phyloP scores from a whole-genome alignment of 108 stramenopile genomes.

The Parietichytrium sp. region DNA sequence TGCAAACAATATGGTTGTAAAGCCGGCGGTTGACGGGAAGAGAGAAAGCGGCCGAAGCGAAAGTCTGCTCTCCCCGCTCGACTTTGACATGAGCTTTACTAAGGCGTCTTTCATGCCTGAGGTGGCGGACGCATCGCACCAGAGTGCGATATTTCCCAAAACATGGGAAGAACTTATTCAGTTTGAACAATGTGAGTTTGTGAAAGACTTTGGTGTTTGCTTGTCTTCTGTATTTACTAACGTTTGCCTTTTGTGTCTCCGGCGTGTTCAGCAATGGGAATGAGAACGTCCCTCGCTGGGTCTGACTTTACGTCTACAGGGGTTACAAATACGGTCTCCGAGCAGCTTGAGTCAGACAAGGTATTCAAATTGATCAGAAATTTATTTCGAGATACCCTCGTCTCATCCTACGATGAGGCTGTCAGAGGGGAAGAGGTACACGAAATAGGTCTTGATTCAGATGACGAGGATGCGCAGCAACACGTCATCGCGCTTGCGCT shows the following conservation, averaged over 20 bases:
- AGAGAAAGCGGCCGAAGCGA: no score
- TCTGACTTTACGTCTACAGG: conserved; percentile 17
- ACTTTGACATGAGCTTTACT: conserved; percentile 35
- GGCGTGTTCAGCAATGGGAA: conserved; percentile 19
- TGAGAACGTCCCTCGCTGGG: conserved; percentile 14
- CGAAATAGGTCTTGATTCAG: not conserved
- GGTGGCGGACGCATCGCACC: not conserved
- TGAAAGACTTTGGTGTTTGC: no score
- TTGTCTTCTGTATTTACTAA: no score
- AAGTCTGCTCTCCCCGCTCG: not conserved
- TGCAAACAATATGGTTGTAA: conserved; percentile 25
- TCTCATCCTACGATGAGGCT: not conserved
- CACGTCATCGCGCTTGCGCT: not conserved
- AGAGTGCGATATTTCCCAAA: not conserved
- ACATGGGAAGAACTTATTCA: not conserved
- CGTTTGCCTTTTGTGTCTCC: no score
- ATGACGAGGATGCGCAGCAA: not conserved
- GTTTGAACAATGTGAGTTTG: conserved; percentile 26
- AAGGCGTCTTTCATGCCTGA: not conserved
- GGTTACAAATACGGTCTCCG: not conserved
- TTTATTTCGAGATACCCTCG: not conserved
- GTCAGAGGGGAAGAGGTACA: not conserved
- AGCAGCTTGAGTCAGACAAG: not conserved
- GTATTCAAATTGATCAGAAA: not conserved
- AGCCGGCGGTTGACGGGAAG: not conserved